Percentiles rank a stretch among this genome's conserved stretches.
Conservation (phyloP, 2,329 filamentous ascomycete genomes). For the Alternaria solani region DNA sequence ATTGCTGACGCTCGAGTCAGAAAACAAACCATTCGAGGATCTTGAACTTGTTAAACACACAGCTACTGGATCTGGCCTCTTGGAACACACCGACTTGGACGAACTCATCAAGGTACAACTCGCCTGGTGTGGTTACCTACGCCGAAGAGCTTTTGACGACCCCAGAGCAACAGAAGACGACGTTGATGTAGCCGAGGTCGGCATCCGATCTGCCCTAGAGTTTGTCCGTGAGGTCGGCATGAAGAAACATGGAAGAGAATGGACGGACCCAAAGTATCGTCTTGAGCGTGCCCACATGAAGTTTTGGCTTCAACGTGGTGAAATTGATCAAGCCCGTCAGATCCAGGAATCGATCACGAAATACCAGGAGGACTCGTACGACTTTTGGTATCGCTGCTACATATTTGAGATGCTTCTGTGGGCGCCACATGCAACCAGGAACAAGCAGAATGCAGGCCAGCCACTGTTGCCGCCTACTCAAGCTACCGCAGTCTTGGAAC, state of each 20-base stretch:
- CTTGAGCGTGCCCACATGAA: slow-evolving; percentile 92
- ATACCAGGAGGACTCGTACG: slow-evolving; percentile 78
- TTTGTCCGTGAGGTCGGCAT: slow-evolving; percentile 81
- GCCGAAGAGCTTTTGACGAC: slow-evolving; percentile 80
- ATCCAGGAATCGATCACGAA: slow-evolving; percentile 77
- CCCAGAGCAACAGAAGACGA: slow-evolving; percentile 76
- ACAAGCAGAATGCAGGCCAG: slow-evolving; percentile 59
- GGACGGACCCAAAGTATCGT: slow-evolving; percentile 84
- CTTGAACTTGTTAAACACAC: slow-evolving; percentile 92
- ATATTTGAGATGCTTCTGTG: slow-evolving; percentile 86
- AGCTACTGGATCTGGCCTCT: slow-evolving; percentile 83
- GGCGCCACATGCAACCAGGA: slow-evolving; percentile 64
- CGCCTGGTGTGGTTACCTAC: slow-evolving; percentile 93
- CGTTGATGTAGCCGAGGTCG: slow-evolving; percentile 87
- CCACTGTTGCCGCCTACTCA: slow-evolving; percentile 67
- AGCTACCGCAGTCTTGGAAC: slow-evolving; percentile 78
- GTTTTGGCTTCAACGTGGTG: slow-evolving; percentile 84
- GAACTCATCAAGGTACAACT: slow-evolving; percentile 90
- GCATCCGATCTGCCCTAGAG: slow-evolving; percentile 84
- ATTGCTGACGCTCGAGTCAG: slow-evolving; percentile 83
- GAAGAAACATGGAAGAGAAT: slow-evolving; percentile 77
- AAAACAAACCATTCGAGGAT: slow-evolving; percentile 76
- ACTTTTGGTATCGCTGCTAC: slow-evolving; percentile 95
- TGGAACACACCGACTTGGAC: slow-evolving; percentile 86
- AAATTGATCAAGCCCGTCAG: slow-evolving; percentile 76